Evolutionary conservation across 2,329 filamentous ascomycete genomes (phyloP).

Genomic region (Sphaceloma murrayae): DNA sequence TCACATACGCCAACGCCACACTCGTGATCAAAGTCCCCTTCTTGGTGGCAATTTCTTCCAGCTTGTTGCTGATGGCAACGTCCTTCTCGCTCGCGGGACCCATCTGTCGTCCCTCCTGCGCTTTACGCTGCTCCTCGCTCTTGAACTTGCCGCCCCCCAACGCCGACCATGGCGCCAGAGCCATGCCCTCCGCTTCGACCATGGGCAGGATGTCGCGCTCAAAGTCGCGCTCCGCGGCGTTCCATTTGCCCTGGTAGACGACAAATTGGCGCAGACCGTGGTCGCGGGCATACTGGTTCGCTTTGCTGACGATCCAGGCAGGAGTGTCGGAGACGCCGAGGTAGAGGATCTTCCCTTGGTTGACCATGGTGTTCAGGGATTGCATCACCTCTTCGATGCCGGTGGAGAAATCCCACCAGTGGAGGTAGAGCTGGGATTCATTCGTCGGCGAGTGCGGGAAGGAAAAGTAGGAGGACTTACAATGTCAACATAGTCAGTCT

Average conservation of each 20-base stretch:
- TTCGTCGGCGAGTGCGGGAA: not conserved
- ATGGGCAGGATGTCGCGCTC: slow-evolving; percentile 36
- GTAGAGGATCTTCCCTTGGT: slow-evolving; percentile 31
- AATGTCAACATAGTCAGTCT: slow-evolving; percentile 21
- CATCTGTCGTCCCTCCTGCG: slow-evolving; percentile 24
- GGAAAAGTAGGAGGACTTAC: slow-evolving; percentile 18
- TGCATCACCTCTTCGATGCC: slow-evolving; percentile 34
- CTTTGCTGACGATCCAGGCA: slow-evolving; percentile 30
- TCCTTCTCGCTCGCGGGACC: slow-evolving; percentile 40
- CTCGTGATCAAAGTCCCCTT: slow-evolving; percentile 51
- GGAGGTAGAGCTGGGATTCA: slow-evolving; percentile 15
- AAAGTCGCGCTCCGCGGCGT: slow-evolving; percentile 30
- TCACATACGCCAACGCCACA: slow-evolving; percentile 41
- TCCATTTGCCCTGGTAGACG: slow-evolving; percentile 35
- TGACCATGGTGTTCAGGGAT: slow-evolving; percentile 29
- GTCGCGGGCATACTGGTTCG: slow-evolving; percentile 30
- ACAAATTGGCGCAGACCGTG: slow-evolving; percentile 32
- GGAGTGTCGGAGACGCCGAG: slow-evolving; percentile 33
- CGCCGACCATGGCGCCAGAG: slow-evolving; percentile 37
- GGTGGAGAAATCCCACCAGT: slow-evolving; percentile 39
- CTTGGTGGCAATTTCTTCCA: slow-evolving; percentile 51
- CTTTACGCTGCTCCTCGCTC: slow-evolving; percentile 35
- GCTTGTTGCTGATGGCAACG: slow-evolving; percentile 43
- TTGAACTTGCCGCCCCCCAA: slow-evolving; percentile 46
- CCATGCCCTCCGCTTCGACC: slow-evolving; percentile 33